Percentiles rank a stretch among this genome's conserved stretches.
Evolutionary conservation across 139 green algal species (phyloP).

Genomic region (Coccomyxa sp.): DNA sequence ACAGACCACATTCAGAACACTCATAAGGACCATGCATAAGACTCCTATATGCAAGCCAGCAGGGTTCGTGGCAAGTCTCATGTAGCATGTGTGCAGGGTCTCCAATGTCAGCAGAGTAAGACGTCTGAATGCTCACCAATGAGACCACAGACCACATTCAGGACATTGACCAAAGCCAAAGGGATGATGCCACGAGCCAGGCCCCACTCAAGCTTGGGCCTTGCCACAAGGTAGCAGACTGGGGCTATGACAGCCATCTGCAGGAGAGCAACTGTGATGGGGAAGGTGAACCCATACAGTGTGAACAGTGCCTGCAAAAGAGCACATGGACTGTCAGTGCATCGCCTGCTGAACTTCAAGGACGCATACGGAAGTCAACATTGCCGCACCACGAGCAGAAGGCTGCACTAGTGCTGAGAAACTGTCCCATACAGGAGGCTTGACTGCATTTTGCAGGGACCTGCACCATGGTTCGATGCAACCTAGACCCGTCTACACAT

Average conservation of each 20-base stretch:
- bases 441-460: too few species aligned
- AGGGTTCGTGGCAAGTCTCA: too few species aligned
- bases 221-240: constrained; percentile 47
- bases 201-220: constrained; percentile 32
- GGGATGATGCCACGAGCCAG: constrained; percentile 29
- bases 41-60: constrained; percentile 19
- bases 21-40: constrained; percentile 52
- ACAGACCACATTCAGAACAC: constrained; percentile 59
- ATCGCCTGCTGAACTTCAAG: too few species aligned
- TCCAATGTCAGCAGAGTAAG: neutral
- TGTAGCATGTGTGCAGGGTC: neutral
- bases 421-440: too few species aligned
- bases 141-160: constrained; percentile 61
- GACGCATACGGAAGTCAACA: too few species aligned
- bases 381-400: too few species aligned
- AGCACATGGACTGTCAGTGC: too few species aligned
- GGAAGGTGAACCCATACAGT: constrained; percentile 55
- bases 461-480: too few species aligned
- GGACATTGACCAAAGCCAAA: constrained; percentile 58
- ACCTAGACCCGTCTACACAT: too few species aligned
- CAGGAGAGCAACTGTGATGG: constrained; percentile 52
- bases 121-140: constrained; percentile 33
- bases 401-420: too few species aligned
- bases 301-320: constrained; percentile 60
- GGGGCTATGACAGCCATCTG: constrained; percentile 60